Evolutionary conservation across 176 grass and related monocot species (phyloP), one percentile per base, ranked within the genome.

Genomic region (Musa itinerans): DNA sequence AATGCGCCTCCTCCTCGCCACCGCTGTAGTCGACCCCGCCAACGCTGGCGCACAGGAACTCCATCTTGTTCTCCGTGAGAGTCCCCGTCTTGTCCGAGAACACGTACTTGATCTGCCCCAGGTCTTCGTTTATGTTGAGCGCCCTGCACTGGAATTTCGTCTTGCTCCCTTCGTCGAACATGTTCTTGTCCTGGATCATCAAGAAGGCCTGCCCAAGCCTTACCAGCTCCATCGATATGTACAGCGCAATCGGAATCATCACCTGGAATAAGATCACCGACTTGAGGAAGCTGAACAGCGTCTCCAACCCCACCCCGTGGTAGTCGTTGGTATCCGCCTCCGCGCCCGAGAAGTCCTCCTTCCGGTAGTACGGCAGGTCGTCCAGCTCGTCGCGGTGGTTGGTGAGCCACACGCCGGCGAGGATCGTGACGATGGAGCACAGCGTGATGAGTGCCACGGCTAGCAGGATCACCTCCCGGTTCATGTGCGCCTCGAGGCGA

Each of bases 211-310:
- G 92, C 56, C 89, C 89, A 2, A 86, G 63, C 62, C 92, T 80
- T 26, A 92, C 79, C 51, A 96, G 25, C 83, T 96, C 92, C 92
- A 96, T 96, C 49, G 92, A 96, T 54, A 96, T 92, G 87, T 86
- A 89, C 13, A 96, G 75, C 53, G 73, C 85, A 63, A 96, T 92
- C 25, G 92, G 92, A 71, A 96, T 83, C 76, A 96, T 82, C 54
- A 92, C 72, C 87, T 96, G 92, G 82, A 96, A 90, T 68, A 73
- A 56, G 56, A 96, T 96, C 65, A 92, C 85, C 1, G 83, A 52
- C 8, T 29, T 88, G 89, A 96, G 80, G 83, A 96, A 92, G 6
- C 83, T 90, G 77, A 96, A 92, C 51, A 10, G 74, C 12, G 88
- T 85, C 81, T 89, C 62, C 69, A 73, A 80, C 13, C 79, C 87